A percentile compares a stretch with the other conserved stretches of the same genome.
Evolutionary conservation across 768 basidiomycete species (phyloP).

Genomic region (Hypsizygus marmoreus): DNA sequence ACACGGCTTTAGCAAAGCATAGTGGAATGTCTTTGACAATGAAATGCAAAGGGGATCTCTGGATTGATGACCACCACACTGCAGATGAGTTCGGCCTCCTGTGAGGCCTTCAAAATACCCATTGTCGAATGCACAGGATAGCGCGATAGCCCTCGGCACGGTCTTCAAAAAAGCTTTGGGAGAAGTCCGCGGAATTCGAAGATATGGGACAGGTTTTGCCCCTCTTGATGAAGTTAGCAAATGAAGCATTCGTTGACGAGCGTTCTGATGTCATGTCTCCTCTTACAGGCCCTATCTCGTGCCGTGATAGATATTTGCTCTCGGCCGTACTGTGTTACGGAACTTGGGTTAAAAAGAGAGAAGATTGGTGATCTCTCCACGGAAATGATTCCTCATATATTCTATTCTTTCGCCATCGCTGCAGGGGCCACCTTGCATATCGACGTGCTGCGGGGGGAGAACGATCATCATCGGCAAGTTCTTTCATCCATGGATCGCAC

Average conservation of each 20-base stretch:
- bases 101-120: slow-evolving; percentile 9
- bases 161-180: slow-evolving; percentile 96
- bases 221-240: slow-evolving; percentile 99
- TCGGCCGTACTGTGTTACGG: slow-evolving; percentile 92
- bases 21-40: slow-evolving; percentile 89
- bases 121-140: slow-evolving; percentile 64
- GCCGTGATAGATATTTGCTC: slow-evolving; percentile 99
- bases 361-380: slow-evolving; percentile 95
- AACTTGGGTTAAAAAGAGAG: slow-evolving; percentile 84
- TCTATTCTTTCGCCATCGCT: slow-evolving; percentile 97
- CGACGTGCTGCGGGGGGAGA: slow-evolving; percentile 92
- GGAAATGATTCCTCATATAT: slow-evolving; percentile 98
- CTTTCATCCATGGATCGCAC: neutral
- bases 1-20: slow-evolving; percentile 96
- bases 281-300: slow-evolving; percentile 74
- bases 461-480: slow-evolving; percentile 93
- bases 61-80: slow-evolving; percentile 99
- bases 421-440: slow-evolving; percentile 93
- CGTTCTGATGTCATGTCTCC: slow-evolving; percentile 8
- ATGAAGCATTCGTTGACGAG: slow-evolving; percentile 13
- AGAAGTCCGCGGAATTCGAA: slow-evolving; percentile 89
- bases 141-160: slow-evolving; percentile 81
- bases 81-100: slow-evolving; percentile 73
- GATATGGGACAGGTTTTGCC: slow-evolving; percentile 96
- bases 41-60: slow-evolving; percentile 92